Percentiles rank a stretch among this genome's conserved stretches.
Conservation (phyloP, 2,329 filamentous ascomycete genomes). For the Pseudocercospora fijiensis region DNA sequence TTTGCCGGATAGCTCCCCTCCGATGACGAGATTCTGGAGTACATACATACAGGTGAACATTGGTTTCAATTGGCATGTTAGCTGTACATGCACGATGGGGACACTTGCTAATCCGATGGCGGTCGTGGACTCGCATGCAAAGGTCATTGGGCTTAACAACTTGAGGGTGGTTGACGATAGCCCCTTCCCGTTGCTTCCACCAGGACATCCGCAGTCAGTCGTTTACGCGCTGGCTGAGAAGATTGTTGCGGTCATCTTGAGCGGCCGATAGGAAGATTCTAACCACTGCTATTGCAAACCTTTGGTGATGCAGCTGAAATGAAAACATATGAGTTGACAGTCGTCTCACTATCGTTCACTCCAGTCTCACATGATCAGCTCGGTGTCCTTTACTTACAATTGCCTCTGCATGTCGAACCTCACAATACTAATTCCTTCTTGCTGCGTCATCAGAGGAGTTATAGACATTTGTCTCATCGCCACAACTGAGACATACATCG, state of each 20-base stretch:
- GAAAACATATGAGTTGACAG: background rate
- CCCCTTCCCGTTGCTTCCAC: conserved; percentile 26
- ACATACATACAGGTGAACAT: background rate
- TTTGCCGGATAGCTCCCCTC: background rate
- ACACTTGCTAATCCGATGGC: background rate
- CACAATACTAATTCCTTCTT: background rate
- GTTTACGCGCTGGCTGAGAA: background rate
- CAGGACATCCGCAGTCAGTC: background rate
- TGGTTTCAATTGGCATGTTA: conserved; percentile 2
- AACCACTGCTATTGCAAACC: background rate
- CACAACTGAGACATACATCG: background rate
- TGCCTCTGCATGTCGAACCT: background rate
- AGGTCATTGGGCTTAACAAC: background rate
- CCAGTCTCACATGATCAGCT: background rate
- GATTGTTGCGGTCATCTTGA: background rate
- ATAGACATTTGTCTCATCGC: background rate
- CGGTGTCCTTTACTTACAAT: background rate
- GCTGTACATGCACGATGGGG: conserved; percentile 16
- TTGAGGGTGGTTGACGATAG: conserved; percentile 31
- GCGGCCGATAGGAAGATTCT: background rate
- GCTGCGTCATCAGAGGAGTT: background rate
- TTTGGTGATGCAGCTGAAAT: background rate
- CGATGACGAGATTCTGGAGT: conserved; percentile 4
- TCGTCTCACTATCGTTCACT: background rate
- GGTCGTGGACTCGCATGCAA: background rate